Base-by-base conservation (phyloP, 2,329 filamentous ascomycete species). In the Colletotrichum acutatum region DNA sequence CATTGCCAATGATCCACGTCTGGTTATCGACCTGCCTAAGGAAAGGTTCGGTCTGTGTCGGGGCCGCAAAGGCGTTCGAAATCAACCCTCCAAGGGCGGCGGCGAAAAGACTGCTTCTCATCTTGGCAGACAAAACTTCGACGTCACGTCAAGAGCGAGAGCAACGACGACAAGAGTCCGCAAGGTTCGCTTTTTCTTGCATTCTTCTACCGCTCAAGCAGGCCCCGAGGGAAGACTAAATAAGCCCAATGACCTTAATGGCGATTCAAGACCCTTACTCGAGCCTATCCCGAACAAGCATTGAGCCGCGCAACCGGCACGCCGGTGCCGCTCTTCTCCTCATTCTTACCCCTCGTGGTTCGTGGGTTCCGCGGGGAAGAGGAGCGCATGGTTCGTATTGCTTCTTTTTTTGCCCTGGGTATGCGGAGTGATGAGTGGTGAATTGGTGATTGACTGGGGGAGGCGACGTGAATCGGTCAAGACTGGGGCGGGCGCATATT, bases 1-100 rank as follows among this genome's bases (percentile, higher is more conserved):
- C 78, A 52, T 81, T 81, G 37, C 80, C 79, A 61, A 81, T 79
- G 30, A 80, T 67, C 79, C 79, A 80, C 9, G 76, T 80, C 68
- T 77, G 71, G 22, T 66, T 76, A 66, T 78, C 71, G 16, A 80
- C 68, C 60, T 80, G 75, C 19, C 60, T 75, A 30, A 81, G 66
- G 62, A 80, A 81, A 22, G 79, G 78, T 46, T 71, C 67, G 24
- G 61, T 22, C 34, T 67, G 59, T 53, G 56, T 49, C 11, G 68
- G 62, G 11, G 57, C 46, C 16, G 71, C 62, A 30, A 60, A 8
- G 19, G 60, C 56, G n/a, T 59, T 60, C 16, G 60, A 57, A 16
- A 37, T 49, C 32, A 72, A 61, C 22, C 42, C 70, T 22, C 59
- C 42, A 16, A 68, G 58, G 70, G 66, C 59, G 9, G 66, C 28